A percentile compares a stretch with the other conserved stretches of the same genome.
Evolutionary conservation across 257 asterid species (phyloP).

Genomic region (Solanum rostratum): DNA sequence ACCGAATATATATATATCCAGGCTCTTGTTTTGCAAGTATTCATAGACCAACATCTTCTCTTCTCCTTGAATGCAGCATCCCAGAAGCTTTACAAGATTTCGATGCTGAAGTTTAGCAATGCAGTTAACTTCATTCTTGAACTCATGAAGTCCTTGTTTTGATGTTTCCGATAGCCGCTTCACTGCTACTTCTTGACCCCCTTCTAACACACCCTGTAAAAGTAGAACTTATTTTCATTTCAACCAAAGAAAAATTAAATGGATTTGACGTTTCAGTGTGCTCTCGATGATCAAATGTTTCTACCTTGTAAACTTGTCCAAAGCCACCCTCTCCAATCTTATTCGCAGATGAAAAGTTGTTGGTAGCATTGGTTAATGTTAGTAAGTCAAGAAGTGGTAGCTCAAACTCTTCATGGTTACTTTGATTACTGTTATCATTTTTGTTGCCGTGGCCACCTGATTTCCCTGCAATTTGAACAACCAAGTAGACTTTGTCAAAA

Average conservation of each 20-base stretch:
- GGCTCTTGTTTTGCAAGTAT: constrained; percentile 23
- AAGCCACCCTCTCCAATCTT: constrained; percentile 43
- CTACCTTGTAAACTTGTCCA: constrained; percentile 34
- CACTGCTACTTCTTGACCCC: constrained; percentile 24
- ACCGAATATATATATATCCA: constrained; percentile 22
- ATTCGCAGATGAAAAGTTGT: constrained; percentile 8
- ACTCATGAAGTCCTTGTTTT: constrained; percentile 22
- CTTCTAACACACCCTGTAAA: constrained; percentile 19
- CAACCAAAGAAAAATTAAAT: background rate
- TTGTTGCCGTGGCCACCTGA: background rate
- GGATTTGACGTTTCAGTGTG: background rate
- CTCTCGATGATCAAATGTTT: background rate
- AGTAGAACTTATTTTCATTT: background rate
- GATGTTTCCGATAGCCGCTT: constrained; percentile 20
- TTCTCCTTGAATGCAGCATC: constrained; percentile 21
- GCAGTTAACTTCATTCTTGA: constrained; percentile 26
- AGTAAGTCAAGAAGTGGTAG: constrained; percentile 8
- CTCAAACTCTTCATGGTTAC: constrained; percentile 8
- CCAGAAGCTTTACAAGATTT: constrained; percentile 27
- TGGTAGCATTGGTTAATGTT: constrained; percentile 17
- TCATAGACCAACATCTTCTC: constrained; percentile 27
- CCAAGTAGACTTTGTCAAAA: background rate
- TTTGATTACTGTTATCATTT: background rate
- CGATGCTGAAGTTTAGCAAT: constrained; percentile 32
- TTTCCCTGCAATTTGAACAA: background rate